Evolutionary conservation across 2,329 filamentous ascomycete genomes (phyloP), one percentile per base, ranked within the genome.

Genomic region (Neurospora sp.): DNA sequence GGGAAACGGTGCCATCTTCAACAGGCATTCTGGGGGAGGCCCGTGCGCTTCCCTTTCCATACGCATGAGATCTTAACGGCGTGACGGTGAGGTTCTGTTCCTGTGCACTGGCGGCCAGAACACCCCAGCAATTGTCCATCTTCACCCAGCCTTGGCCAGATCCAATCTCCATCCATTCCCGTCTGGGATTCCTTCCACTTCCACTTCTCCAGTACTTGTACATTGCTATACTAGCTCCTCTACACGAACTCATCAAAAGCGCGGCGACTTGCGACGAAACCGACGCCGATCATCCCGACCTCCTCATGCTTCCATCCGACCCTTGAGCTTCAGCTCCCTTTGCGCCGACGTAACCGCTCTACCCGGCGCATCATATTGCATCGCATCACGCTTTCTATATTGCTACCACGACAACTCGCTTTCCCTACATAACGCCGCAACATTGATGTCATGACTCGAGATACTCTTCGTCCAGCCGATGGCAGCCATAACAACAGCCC

Each of bases 361-460:
- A 43, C 42, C 42, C 13, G 42, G 8, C 42, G 42, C 42, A 43
- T 19, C 42, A 43, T 46, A 11, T 46, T 19, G 42, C 42, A 46
- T 46, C 42, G n/a, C 42, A 19, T 19, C 42, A 11, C 42, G 5
- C 9, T 19, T 19, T 67, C 43, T 39, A 28, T 39, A 13, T 66
- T 67, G 66, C 39, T 43, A 10, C 15, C 28, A 58, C 43, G 68
- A 69, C 39, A 38, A 38, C 38, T 40, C 42, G 66, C 67, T 71
- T 62, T 66, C 68, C 67, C 72, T 70, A 17, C 10, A 62, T 33
- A 33, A 36, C 67, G 28, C 33, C 9, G 23, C 62, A 13, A 70
- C 42, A 69, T 72, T 74, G 71, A 81, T 84, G 83, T 79, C 79
- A 86, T 86, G 84, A 84, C 84, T 79, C 81, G 80, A 78, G 83